Base-by-base conservation (phyloP, 129 eudicot species). In the Heracleum sosnowskyi region DNA sequence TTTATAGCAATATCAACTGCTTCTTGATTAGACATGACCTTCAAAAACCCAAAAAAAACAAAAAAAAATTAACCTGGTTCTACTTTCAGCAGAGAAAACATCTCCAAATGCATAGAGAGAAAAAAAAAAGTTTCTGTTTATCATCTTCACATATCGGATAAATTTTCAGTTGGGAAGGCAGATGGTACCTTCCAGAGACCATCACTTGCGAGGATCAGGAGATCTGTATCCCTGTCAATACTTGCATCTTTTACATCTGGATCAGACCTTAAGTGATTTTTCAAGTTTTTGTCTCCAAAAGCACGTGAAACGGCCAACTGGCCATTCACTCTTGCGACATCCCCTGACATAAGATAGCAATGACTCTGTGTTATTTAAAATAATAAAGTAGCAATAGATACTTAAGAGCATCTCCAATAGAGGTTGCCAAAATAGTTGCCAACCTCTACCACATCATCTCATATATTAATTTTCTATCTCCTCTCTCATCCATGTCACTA, bases 251-350 rank as follows among this genome's bases (percentile, higher is more conserved):
- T 79, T 16, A 92, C 78, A 33, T 92, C 96, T 8, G 97, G 97
- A 82, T 92, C 97, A 9, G 85, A 90, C 5, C 96, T 83, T 11
- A 92, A 68, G 86, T 92, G 97, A 20, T 75, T 60, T 81, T 92
- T 92, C 81, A 92, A 88, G 84, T 90, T 90, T 83, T 86, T 90
- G 87, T 92, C 96, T 74, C 97, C 97, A 49, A 92, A 92, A 78
- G 97, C 97, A 76, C 97, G 97, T 34, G 97, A 90, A 64, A 92
- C 97, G 6, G 97, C 97, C 57, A 92, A 85, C 47, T 92, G 97
- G 35, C 97, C 96, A 10, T 92, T 86, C 79, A 92, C 97, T 77
- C 97, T 73, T 35, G 97, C 96, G 42, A 92, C 97, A 74, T 92
- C 97, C 37, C 97, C 97, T 92, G 81, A 66, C 79, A 80, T 31